phyloP scores from a whole-genome alignment of 2,329 filamentous ascomycete species.

The Cladosporium sp. region DNA sequence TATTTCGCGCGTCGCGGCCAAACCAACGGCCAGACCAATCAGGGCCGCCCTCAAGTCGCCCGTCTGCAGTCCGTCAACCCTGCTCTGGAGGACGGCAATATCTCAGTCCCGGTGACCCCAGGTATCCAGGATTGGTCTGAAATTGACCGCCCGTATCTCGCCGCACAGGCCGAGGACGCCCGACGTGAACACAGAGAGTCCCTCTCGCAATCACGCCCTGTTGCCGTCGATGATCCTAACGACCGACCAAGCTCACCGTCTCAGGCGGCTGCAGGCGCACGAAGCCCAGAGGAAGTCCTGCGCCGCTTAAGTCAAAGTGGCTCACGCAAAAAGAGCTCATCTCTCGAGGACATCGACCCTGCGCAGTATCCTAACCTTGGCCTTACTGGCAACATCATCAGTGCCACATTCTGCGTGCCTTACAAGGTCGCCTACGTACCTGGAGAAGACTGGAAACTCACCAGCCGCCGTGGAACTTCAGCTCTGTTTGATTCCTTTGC shows the following conservation, averaged over 20 bases:
- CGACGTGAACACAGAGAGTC: neutral
- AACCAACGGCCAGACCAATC: neutral
- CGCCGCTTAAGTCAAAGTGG: constrained; percentile 49
- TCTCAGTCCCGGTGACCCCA: constrained; percentile 41
- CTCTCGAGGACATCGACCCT: constrained; percentile 49
- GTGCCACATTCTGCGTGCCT: constrained; percentile 60
- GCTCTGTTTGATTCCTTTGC: constrained; percentile 89
- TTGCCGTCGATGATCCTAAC: constrained; percentile 10
- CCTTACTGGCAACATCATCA: constrained; percentile 60
- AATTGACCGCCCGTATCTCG: constrained; percentile 7
- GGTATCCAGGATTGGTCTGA: constrained; percentile 29
- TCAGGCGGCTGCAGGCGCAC: constrained; percentile 42
- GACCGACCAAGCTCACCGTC: constrained; percentile 33
- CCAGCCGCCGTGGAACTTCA: constrained; percentile 77
- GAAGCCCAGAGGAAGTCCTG: constrained; percentile 48
- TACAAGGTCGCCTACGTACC: constrained; percentile 54
- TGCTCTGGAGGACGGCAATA: constrained; percentile 36
- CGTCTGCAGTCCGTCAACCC: constrained; percentile 32
- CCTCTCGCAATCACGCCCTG: neutral
- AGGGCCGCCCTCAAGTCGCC: neutral
- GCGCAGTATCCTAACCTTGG: constrained; percentile 54
- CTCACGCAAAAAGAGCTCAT: constrained; percentile 32
- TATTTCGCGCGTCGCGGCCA: constrained; percentile 2
- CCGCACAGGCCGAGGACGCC: neutral
- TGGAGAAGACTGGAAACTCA: constrained; percentile 62